Conservation (phyloP, 805 yeast species). For the Kodamaea hsintzibuensis region DNA sequence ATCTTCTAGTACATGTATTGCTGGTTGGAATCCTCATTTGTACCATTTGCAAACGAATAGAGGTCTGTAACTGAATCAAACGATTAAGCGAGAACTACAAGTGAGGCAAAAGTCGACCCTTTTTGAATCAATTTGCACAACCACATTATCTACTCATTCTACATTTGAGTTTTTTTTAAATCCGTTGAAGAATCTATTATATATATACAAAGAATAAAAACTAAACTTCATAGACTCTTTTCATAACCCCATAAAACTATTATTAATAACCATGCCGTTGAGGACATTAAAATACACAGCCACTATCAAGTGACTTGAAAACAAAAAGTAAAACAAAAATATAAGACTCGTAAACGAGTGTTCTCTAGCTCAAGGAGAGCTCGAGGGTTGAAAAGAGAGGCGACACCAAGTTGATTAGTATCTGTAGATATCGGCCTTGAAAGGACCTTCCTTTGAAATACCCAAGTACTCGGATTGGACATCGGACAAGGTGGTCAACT, state of each 20-base stretch:
- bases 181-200: constrained; percentile 45
- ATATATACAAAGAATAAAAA: constrained; percentile 22
- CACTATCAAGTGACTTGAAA: constrained; percentile 2
- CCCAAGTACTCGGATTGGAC: constrained; percentile 95
- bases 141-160: too few relatives aligned
- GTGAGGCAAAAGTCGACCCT: too few relatives aligned
- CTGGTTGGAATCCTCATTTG: too few relatives aligned
- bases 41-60: too few relatives aligned
- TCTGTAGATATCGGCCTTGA: constrained; percentile 97
- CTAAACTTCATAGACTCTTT: constrained; percentile 18
- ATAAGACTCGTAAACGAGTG: constrained; percentile 17
- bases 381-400: constrained; percentile 11
- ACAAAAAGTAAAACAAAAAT: constrained; percentile 8
- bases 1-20: too few relatives aligned
- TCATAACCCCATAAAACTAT: constrained; percentile 16
- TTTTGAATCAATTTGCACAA: background rate
- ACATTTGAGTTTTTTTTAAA: constrained; percentile 11
- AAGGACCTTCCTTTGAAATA: constrained; percentile 91
- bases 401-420: constrained; percentile 50
- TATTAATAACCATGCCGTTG: constrained; percentile 13
- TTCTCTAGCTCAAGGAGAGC: constrained; percentile 7
- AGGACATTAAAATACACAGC: constrained; percentile 13
- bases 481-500: constrained; percentile 69
- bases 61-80: too few relatives aligned
- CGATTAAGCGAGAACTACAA: too few relatives aligned